Evolutionary conservation across 805 yeast genomes (phyloP), one percentile per base, ranked within the genome.

Genomic region (Grigorovia transvaalensis): DNA sequence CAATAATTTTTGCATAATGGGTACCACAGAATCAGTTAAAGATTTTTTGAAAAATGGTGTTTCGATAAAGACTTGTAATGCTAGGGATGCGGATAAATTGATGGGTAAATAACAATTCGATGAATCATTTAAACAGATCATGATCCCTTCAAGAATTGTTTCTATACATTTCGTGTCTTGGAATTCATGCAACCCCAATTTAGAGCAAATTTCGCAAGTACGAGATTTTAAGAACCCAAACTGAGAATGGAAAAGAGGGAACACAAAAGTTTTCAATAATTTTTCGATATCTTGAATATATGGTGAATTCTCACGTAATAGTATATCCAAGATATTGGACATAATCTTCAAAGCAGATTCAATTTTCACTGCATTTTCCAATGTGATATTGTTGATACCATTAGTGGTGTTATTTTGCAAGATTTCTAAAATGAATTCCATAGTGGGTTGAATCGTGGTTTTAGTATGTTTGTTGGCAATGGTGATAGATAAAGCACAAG

Each of bases 271-370:
- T 1, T 75, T 71, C 47, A 93, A 66, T 58, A 91, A 84, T 7
- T 67, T 68, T 67, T 87, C 96, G 79, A 88, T 77, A 59, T 84
- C 85, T 17, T 71, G 61, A 19, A 68, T 68, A 56, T 78, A 80
- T 18, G 85, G 84, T 11, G 86, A 81, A 46, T 75, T 73, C 47
- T 77, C 74, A 17, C 70, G 64, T 2, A 79, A 69, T 48, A 85
- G 71, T 54, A 82, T 75, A 52, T 78, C 80, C 1, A 88, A 72
- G 38, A 91, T 74, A 13, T 85, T 74, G 4, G 95, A 93, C 47
- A 93, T 72, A 59, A 91, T 78, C 59, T 95, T 78, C 58, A 90
- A 71, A 1, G 85, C 79, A 49, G 95, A 89, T 65, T 89, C 97
- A 52, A 80, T 81, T 61, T 82, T 77, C 56, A 82, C 78, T 18